phyloP scores from a whole-genome alignment of 1,284 basidiomycete genomes.

The Tetrapyrgos nigripes region DNA sequence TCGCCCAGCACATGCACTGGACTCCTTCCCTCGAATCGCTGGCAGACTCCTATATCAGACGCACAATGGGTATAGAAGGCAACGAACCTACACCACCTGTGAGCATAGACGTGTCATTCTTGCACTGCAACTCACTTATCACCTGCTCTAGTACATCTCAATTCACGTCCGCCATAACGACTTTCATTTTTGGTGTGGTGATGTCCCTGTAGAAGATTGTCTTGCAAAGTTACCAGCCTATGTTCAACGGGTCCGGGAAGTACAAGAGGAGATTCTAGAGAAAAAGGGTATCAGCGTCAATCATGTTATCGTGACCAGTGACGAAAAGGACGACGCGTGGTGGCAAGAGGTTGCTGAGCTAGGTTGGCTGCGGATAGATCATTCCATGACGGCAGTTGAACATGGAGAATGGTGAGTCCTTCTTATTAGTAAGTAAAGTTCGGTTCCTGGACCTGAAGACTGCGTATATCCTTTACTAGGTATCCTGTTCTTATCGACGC shows the following conservation, averaged over 20 bases:
- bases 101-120: constrained; percentile 19
- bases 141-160: constrained; percentile 55
- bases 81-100: constrained; percentile 49
- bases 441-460: background rate
- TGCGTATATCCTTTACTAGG: constrained; percentile 45
- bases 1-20: constrained; percentile 52
- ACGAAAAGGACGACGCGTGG: constrained; percentile 69
- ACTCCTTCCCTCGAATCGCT: constrained; percentile 42
- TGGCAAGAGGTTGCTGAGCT: constrained; percentile 63
- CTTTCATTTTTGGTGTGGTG: constrained; percentile 59
- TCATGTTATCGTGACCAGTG: constrained; percentile 75
- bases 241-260: constrained; percentile 63
- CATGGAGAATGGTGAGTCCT: constrained; percentile 63
- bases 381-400: constrained; percentile 56
- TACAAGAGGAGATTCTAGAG: constrained; percentile 58
- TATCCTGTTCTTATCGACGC: constrained; percentile 75
- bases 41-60: constrained; percentile 46
- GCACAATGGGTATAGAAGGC: constrained; percentile 43
- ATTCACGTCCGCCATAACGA: constrained; percentile 71
- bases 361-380: constrained; percentile 70
- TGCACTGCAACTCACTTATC: background rate
- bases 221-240: constrained; percentile 68
- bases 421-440: background rate
- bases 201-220: constrained; percentile 55
- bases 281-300: constrained; percentile 57